phyloP scores from a whole-genome alignment of 805 yeast genomes.

The Myxozyma geophila region DNA sequence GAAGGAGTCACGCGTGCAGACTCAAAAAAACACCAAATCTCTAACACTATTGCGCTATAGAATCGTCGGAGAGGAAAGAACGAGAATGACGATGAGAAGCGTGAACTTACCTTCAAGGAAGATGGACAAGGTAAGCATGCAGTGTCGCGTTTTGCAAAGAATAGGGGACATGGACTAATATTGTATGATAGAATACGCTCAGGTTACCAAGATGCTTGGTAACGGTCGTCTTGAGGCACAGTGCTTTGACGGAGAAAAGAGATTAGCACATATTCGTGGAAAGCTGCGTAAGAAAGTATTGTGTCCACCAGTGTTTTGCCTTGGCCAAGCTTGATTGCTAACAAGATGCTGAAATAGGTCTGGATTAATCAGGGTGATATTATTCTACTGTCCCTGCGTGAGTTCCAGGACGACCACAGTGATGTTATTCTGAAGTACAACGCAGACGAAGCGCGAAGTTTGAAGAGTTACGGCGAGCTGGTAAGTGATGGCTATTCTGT shows the following conservation, averaged over 20 bases:
- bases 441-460: slow-evolving; percentile 96
- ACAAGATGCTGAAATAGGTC: slow-evolving; percentile 16
- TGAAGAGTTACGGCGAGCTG: slow-evolving; percentile 93
- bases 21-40: background rate
- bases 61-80: slow-evolving; percentile 98
- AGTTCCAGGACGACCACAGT: slow-evolving; percentile 97
- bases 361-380: slow-evolving; percentile 99
- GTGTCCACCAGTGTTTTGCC: background rate
- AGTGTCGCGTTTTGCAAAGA: background rate
- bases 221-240: slow-evolving; percentile 94
- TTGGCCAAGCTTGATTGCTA: background rate
- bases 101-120: slow-evolving; percentile 89
- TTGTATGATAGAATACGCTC: slow-evolving; percentile 76
- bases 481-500: slow-evolving; percentile 2
- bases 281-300: slow-evolving; percentile 95
- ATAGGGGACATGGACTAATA: background rate
- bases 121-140: slow-evolving; percentile 70
- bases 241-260: slow-evolving; percentile 90
- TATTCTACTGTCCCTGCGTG: slow-evolving; percentile 92
- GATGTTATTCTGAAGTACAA: slow-evolving; percentile 96
- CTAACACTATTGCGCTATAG: slow-evolving; percentile 47
- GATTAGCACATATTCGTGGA: slow-evolving; percentile 99
- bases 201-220: slow-evolving; percentile 97
- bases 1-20: background rate
- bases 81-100: slow-evolving; percentile 85